Evolutionary conservation across 805 yeast genomes (phyloP), one percentile per base, ranked within the genome.

Genomic region (Cyberlindnera japonica): DNA sequence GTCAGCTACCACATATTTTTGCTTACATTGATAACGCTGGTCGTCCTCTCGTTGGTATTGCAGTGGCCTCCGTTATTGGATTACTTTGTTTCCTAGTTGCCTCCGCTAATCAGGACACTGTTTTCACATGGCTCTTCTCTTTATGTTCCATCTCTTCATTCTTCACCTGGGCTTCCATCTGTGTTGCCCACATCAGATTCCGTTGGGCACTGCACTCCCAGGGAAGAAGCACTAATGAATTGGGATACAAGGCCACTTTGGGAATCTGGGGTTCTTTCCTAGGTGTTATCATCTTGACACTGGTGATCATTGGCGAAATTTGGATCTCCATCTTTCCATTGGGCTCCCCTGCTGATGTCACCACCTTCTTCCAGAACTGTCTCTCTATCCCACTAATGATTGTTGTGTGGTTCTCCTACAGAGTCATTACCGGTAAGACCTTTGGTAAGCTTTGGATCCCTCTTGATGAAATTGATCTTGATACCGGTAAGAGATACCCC

Each of bases 261-360:
- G 95, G 95, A 46, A 61, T 81, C 25, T 65, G 56, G 45, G 95
- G 95, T 32, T 81, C 95, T 0, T 59, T 59, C 47, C 71, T 73
- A 54, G 95, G 95, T 39, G 57, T 74, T 11, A 38, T 65, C 13
- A 63, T 88, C 48, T 76, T 79, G 57, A 26, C 70, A 24, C 58
- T 82, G 40, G 78, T 86, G 46, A 68, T 88, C 44, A 67, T 77
- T 44, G 86, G 89, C 23, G 90, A 84, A 63, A 81, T 87, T 67
- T 87, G 90, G 87, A 71, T 81, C 46, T 89, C 93, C 4, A 65
- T 84, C 35, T 85, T 70, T 71, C 95, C 95, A 43, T 56, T 78
- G 33, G 72, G 51, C 1, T 46, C 46, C 13, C 29, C 43, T 9
- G 58, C 68, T 13, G 50, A 55, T 26, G 65, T 62, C 12, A 43